Evolutionary conservation across 192 early-diverging fungal genomes (phyloP).

Genomic region (Lobosporangium transversale): DNA sequence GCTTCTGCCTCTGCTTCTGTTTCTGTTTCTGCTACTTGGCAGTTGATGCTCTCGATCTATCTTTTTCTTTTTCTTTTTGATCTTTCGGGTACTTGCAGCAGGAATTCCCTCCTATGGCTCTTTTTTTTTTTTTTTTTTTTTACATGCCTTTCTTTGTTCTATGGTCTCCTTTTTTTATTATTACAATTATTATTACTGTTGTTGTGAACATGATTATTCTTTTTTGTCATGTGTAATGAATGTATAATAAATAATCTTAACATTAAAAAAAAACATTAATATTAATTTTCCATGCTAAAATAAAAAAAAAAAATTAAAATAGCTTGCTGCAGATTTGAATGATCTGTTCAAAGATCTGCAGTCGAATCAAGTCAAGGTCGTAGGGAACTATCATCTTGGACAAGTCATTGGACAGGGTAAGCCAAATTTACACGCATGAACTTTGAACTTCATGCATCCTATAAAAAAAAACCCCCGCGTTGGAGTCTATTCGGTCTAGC

Average conservation of each 20-base stretch:
- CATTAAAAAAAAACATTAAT: too few species aligned
- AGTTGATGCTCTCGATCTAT: neutral
- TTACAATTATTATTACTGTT: too few species aligned
- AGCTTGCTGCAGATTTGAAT: slow-evolving; percentile 69
- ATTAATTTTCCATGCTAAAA: too few species aligned
- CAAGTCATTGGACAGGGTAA: slow-evolving; percentile 65
- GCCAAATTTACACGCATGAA: neutral
- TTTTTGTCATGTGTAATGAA: too few species aligned
- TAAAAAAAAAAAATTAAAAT: slow-evolving; percentile 7
- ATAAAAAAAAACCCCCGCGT: too few species aligned
- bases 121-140: neutral
- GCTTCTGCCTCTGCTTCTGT: neutral
- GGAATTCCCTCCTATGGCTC: too few species aligned
- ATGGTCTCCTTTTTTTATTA: too few species aligned
- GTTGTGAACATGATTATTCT: too few species aligned
- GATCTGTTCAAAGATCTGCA: slow-evolving; percentile 70
- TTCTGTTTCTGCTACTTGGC: neutral
- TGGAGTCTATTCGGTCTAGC: too few species aligned
- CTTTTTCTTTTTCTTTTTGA: neutral
- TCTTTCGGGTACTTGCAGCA: neutral
- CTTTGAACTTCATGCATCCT: too few species aligned
- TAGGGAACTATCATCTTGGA: slow-evolving; percentile 67
- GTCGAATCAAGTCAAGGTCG: slow-evolving; percentile 59
- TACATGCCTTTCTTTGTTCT: slow-evolving; percentile 1
- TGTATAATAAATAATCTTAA: too few species aligned